Base-by-base conservation (phyloP, 2,329 filamentous ascomycete genomes). In the Zymoseptoria ardabiliae region DNA sequence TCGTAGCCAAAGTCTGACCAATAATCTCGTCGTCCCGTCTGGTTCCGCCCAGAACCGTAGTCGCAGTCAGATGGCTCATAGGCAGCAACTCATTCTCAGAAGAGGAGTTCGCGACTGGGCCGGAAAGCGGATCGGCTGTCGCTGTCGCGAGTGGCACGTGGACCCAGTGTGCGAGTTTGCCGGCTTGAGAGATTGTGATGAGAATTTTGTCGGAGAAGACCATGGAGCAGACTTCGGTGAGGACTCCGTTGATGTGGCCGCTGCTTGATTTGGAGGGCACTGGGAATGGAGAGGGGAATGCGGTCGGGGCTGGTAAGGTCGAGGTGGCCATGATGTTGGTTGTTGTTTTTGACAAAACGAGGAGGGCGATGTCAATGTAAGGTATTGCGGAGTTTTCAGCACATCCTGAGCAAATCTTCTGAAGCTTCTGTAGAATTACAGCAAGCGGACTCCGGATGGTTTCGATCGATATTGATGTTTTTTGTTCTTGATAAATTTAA, bases 121-220 rank as follows among this genome's bases (percentile, higher is more conserved):
- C 81, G 75, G 76, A 85, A 85, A 51, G 87, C 1, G 68, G 81
- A 21, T 84, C 81, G 19, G 83, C 81, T n/a, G 85, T 79, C 2
- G 86, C 82, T 25, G 83, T 81, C n/a, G 84, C 82, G 21, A 95
- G 81, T 0, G 90, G 88, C 0, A 95, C 89, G 77, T 94, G 89
- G 20, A 97, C 91, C 94, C 94, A 99, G 80, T 97, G 94, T 20
- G 90, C 89, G 53, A 97, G 77, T 60, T 87, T 84, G 6, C 92
- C 93, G 62, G 87, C 84, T 76, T 97, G 94, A 0, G 89, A 90
- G 61, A 97, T 82, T 0, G 91, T 97, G 63, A 99, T 79, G 68
- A 99, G 77, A 68, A 99, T 91, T 75, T 91, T 96, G 81, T 97
- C 94, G 8, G 86, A 82, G 75, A 97, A 97, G 68, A 81, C 84